These are phyloP conservation scores for Saccharomycopsis phalli DNA, from an alignment of 1,139 yeast species.

Conservation along the genomic window DNA sequence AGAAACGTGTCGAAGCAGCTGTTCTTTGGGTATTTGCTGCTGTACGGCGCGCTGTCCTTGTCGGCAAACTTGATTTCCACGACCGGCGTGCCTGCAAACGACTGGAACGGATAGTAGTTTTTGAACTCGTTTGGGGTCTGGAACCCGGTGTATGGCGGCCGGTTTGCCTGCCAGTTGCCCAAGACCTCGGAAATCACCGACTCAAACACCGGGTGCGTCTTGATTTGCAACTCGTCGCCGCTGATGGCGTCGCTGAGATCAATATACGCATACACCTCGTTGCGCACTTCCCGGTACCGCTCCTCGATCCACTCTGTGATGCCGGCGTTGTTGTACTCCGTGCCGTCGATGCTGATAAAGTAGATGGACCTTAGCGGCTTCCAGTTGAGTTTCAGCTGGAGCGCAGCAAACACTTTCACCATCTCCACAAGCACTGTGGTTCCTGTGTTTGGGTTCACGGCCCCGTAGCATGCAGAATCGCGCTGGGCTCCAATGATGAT, in stretches of 20 bases:
- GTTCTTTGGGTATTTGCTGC: slow-evolving; percentile 40
- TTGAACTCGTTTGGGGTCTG: slow-evolving; percentile 40
- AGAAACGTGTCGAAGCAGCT: slow-evolving; percentile 64
- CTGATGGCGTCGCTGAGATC: slow-evolving; percentile 71
- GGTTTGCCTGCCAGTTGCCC: slow-evolving; percentile 21
- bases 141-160: slow-evolving; percentile 14
- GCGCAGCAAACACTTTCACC: slow-evolving; percentile 58
- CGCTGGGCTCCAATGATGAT: slow-evolving; percentile 78
- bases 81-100: slow-evolving; percentile 61
- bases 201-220: slow-evolving; percentile 57
- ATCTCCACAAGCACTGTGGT: slow-evolving; percentile 66
- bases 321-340: slow-evolving; percentile 78
- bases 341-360: slow-evolving; percentile 82
- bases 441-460: slow-evolving; percentile 66
- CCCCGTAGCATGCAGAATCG: slow-evolving; percentile 73
- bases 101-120: slow-evolving; percentile 61
- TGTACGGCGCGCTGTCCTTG: slow-evolving; percentile 21
- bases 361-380: slow-evolving; percentile 73
- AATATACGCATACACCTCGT: slow-evolving; percentile 63
- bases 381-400: slow-evolving; percentile 67
- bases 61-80: slow-evolving; percentile 36
- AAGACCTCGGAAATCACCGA: slow-evolving; percentile 28
- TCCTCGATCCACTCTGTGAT: slow-evolving; percentile 70
- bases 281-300: slow-evolving; percentile 41
- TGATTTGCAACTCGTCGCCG: slow-evolving; percentile 49